phyloP scores from a whole-genome alignment of 345 rosid genomes.

The Salix koriyanagi region DNA sequence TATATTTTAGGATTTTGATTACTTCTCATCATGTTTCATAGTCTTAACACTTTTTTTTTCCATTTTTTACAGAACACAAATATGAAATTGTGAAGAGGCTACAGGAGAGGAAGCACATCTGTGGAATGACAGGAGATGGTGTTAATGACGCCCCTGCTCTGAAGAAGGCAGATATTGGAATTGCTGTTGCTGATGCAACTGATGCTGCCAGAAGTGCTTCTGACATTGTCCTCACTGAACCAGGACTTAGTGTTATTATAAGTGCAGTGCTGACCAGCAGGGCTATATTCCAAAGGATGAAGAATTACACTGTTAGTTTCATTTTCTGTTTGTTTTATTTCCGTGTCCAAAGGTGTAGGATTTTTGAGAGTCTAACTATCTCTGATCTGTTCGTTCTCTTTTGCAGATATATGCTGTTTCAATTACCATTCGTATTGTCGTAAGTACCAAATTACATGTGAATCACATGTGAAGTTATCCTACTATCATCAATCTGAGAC shows the following conservation, averaged over 20 bases:
- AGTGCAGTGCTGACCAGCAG: slow-evolving; percentile 90
- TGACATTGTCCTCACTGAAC: slow-evolving; percentile 91
- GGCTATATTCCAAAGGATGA: slow-evolving; percentile 96
- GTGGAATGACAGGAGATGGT: slow-evolving; percentile 98
- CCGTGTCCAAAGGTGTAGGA: background rate
- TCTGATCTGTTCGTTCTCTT: background rate
- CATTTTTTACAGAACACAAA: slow-evolving; percentile 56
- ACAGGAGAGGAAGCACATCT: slow-evolving; percentile 83
- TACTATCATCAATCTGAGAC: background rate
- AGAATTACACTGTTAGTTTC: slow-evolving; percentile 78
- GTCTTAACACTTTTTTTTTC: background rate
- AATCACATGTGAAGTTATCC: background rate
- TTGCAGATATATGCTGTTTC: slow-evolving; percentile 93
- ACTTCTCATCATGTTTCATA: background rate
- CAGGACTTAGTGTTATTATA: slow-evolving; percentile 89
- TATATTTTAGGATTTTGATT: background rate
- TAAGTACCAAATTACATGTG: slow-evolving; percentile 27
- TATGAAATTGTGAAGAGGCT: slow-evolving; percentile 83
- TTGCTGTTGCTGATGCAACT: slow-evolving; percentile 92
- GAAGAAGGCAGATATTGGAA: slow-evolving; percentile 95
- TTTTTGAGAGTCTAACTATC: slow-evolving; percentile 2
- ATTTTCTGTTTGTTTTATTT: background rate
- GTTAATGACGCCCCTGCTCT: slow-evolving; percentile 94
- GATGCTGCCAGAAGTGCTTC: slow-evolving; percentile 96
- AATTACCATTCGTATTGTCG: slow-evolving; percentile 87